Conservation (phyloP, 345 rosid species). For the Linum usitatissimum region DNA sequence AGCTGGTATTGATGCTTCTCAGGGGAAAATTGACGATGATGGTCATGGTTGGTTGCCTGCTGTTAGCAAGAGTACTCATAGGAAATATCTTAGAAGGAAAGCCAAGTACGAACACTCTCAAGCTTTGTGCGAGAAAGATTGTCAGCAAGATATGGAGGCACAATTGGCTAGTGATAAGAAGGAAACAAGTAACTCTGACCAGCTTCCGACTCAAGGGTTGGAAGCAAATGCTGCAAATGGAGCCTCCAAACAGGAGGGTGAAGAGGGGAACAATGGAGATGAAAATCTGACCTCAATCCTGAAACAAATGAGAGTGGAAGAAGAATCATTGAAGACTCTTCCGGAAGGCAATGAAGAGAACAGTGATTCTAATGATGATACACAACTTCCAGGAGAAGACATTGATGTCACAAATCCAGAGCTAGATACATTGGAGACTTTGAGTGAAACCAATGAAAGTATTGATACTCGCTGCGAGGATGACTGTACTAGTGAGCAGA, state of each 20-base stretch:
- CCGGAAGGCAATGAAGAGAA: conserved; percentile 27
- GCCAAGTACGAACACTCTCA: conserved; percentile 46
- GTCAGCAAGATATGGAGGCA: conserved; percentile 37
- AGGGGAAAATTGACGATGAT: conserved; percentile 52
- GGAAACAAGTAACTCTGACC: conserved; percentile 12
- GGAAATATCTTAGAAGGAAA: conserved; percentile 68
- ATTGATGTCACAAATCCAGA: conserved; percentile 22
- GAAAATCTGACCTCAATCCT: conserved; percentile 40
- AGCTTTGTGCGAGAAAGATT: conserved; percentile 48
- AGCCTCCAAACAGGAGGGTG: conserved; percentile 23
- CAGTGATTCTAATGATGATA: conserved; percentile 15
- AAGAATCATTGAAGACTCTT: conserved; percentile 33
- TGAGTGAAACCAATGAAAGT: conserved; percentile 45
- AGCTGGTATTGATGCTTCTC: conserved; percentile 82
- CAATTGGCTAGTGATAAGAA: conserved; percentile 19
- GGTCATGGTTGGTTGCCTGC: conserved; percentile 80
- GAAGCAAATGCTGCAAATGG: conserved; percentile 18
- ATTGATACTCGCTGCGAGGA: conserved; percentile 44
- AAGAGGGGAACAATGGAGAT: conserved; percentile 17
- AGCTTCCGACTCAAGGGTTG: conserved; percentile 15
- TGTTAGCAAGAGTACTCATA: conserved; percentile 84
- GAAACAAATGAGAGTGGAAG: conserved; percentile 63
- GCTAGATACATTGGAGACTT: conserved; percentile 33
- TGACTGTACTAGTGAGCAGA: conserved; percentile 74
- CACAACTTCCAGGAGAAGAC: conserved; percentile 18